phyloP scores from a whole-genome alignment of 2,329 filamentous ascomycete species.

The Fusarium cyanostomum region DNA sequence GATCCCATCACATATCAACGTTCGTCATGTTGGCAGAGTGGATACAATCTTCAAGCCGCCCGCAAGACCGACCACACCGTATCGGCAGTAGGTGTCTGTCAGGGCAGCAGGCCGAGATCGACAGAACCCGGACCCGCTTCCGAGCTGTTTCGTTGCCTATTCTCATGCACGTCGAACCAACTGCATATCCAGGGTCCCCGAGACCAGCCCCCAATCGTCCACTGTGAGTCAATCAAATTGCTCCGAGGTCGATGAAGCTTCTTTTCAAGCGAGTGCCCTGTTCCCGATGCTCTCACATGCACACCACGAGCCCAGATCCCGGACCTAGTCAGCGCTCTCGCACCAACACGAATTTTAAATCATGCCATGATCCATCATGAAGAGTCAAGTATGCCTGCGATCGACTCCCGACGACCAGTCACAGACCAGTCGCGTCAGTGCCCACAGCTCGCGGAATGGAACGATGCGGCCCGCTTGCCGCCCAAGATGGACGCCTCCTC shows the following conservation, averaged over 20 bases:
- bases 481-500: constrained; percentile 22
- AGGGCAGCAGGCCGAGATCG: constrained; percentile 32
- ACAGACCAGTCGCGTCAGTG: constrained; percentile 6
- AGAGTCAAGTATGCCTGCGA: constrained; percentile 11
- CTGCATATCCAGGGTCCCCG: constrained; percentile 39
- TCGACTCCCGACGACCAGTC: constrained; percentile 6
- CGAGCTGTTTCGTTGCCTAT: constrained; percentile 26
- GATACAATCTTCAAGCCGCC: constrained; percentile 6
- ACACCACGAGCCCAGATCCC: constrained; percentile 14
- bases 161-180: constrained; percentile 36
- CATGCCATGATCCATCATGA: constrained; percentile 31
- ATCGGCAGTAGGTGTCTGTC: constrained; percentile 33
- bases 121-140: constrained; percentile 25
- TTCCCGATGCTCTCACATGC: constrained; percentile 21
- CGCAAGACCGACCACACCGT: constrained; percentile 15
- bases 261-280: constrained; percentile 16
- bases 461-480: constrained; percentile 36
- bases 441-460: constrained; percentile 25
- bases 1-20: constrained; percentile 20
- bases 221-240: constrained; percentile 14
- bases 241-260: constrained; percentile 16
- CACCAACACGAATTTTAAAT: constrained; percentile 28
- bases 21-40: constrained; percentile 8
- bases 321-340: constrained; percentile 19
- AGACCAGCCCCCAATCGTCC: constrained; percentile 3